Percentiles rank a stretch among this genome's conserved stretches.
These are phyloP conservation scores for Pseudomicrostroma phylloplanum DNA, from an alignment of 1,284 basidiomycete genomes.

Conservation along the genomic window DNA sequence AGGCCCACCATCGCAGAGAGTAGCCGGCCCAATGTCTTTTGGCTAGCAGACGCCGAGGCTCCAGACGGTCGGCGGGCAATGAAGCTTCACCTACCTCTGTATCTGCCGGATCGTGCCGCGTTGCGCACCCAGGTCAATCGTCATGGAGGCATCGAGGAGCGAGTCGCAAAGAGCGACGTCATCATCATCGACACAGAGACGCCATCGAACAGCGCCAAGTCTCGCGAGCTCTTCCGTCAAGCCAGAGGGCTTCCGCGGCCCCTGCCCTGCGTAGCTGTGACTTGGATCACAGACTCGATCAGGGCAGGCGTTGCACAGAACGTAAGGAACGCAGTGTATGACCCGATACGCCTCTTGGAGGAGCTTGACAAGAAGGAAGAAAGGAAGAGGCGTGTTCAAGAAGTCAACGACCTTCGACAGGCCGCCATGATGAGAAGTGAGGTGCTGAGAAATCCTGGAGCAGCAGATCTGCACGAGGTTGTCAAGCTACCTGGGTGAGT, in stretches of 20 bases:
- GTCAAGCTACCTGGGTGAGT: slow-evolving; percentile 1
- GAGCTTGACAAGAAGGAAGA: background rate
- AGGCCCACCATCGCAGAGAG: background rate
- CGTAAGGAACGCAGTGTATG: background rate
- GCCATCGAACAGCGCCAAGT: background rate
- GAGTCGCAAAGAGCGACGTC: slow-evolving; percentile 2
- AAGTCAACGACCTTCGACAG: background rate
- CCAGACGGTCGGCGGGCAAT: background rate
- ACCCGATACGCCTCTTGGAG: background rate
- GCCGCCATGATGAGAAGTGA: background rate
- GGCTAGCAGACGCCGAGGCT: background rate
- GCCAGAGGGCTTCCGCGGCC: background rate
- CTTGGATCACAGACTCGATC: slow-evolving; percentile 3
- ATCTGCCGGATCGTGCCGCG: background rate
- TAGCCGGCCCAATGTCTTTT: slow-evolving; percentile 1
- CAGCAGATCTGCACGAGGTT: background rate
- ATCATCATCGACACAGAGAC: slow-evolving; percentile 6
- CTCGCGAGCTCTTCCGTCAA: background rate
- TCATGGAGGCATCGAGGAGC: background rate
- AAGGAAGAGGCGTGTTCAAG: background rate
- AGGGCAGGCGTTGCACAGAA: slow-evolving; percentile 1
- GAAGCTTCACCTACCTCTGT: background rate
- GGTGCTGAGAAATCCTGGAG: background rate
- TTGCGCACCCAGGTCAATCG: background rate
- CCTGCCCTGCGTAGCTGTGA: background rate